Conservation (phyloP, 2,329 filamentous ascomycete species). For the Aspergillus ruber region DNA sequence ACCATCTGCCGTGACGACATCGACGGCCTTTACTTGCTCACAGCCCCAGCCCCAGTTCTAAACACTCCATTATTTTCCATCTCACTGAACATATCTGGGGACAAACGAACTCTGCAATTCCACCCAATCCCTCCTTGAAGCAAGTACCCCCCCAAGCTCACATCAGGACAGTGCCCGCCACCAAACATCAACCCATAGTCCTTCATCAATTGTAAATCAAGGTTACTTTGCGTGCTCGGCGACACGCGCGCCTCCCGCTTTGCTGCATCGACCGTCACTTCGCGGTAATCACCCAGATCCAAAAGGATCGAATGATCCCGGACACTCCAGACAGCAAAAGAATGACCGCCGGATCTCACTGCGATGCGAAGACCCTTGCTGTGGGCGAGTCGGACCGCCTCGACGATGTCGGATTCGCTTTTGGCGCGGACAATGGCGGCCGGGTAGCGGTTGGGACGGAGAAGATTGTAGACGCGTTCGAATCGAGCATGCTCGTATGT, state of each 20-base stretch:
- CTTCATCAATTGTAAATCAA: constrained; percentile 14
- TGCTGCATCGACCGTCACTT: constrained; percentile 34
- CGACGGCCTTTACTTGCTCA: constrained; percentile 39
- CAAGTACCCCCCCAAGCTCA: constrained; percentile 52
- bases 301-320: constrained; percentile 42
- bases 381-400: constrained; percentile 35
- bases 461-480: constrained; percentile 45
- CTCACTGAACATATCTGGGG: neutral
- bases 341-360: constrained; percentile 45
- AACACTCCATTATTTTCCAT: neutral
- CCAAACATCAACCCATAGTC: constrained; percentile 43
- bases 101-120: constrained; percentile 45
- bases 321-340: constrained; percentile 46
- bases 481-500: too few relatives aligned
- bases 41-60: constrained; percentile 54
- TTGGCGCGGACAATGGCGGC: constrained; percentile 38
- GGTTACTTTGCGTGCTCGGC: constrained; percentile 42
- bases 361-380: constrained; percentile 34
- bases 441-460: constrained; percentile 36
- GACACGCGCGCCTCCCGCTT: constrained; percentile 38
- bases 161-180: constrained; percentile 52
- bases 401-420: constrained; percentile 27
- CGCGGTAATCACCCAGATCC: constrained; percentile 36
- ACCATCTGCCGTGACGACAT: constrained; percentile 45
- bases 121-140: constrained; percentile 55